A percentile compares a stretch with the other conserved stretches of the same genome.
Evolutionary conservation across 2,329 filamentous ascomycete genomes (phyloP).

Genomic region (Pseudogymnoascus sp.): DNA sequence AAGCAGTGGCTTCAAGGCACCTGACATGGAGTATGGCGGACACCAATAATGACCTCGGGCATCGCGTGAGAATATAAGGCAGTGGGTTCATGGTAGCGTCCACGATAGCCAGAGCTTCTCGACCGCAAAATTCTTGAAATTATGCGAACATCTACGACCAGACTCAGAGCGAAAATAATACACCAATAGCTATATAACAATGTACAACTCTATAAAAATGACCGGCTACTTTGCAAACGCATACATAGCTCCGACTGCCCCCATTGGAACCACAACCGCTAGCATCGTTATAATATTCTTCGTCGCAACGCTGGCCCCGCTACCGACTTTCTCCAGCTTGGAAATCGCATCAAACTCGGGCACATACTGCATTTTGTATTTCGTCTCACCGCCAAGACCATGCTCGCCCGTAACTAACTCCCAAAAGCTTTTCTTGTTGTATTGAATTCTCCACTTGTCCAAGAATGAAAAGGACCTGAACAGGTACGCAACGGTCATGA

Average conservation of each 20-base stretch:
- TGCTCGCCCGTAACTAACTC: conserved; percentile 2
- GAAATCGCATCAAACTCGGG: conserved; percentile 43
- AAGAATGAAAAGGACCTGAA: conserved; percentile 33
- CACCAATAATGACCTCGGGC: background rate
- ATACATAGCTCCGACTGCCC: background rate
- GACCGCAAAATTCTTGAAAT: background rate
- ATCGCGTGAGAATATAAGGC: background rate
- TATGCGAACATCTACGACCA: background rate
- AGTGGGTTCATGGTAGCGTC: background rate
- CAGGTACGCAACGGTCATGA: conserved; percentile 38
- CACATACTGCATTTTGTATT: conserved; percentile 66
- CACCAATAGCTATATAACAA: conserved; percentile 2
- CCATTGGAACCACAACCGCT: background rate
- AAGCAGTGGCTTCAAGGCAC: background rate
- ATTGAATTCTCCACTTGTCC: conserved; percentile 25
- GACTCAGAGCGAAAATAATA: background rate
- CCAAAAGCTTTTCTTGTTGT: background rate
- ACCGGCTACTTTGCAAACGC: background rate
- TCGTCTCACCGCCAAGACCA: conserved; percentile 55
- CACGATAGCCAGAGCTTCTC: background rate
- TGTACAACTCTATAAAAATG: background rate
- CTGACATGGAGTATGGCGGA: background rate
- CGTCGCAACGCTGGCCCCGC: background rate
- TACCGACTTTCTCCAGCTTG: conserved; percentile 18
- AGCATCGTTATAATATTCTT: background rate